Percentiles rank a stretch among this genome's conserved stretches.
Conservation (phyloP, 108 stramenopile species). For the Cylindrotheca closterium region DNA sequence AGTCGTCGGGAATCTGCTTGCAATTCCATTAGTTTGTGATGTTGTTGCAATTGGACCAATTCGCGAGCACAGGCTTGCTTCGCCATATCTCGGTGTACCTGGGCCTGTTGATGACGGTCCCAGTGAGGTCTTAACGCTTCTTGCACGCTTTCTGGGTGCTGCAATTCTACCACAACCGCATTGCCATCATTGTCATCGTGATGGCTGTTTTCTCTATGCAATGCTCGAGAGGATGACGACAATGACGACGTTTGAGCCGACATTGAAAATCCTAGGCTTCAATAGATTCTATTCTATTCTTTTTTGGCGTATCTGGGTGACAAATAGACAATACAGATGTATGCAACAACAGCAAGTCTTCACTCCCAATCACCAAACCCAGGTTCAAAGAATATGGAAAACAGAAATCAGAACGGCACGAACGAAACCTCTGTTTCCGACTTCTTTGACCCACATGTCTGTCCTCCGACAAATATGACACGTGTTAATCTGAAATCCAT, state of each 20-base stretch:
- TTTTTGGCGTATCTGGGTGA: no score
- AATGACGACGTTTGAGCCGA: conserved; percentile 12
- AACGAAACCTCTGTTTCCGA: no score
- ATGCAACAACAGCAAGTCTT: no score
- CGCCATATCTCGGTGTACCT: conserved; percentile 20
- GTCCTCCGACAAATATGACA: no score
- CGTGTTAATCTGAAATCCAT: no score
- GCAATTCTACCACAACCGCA: neutral
- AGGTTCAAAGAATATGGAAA: no score
- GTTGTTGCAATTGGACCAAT: conserved; percentile 2
- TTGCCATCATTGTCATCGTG: conserved; percentile 3
- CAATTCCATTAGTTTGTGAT: conserved; percentile 18
- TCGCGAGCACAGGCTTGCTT: conserved; percentile 28
- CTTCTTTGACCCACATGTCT: no score
- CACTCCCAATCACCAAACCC: no score
- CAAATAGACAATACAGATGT: no score
- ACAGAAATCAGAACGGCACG: no score
- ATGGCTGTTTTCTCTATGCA: neutral
- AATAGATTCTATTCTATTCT: no score
- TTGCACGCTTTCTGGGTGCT: conserved; percentile 29
- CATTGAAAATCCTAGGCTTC: no score
- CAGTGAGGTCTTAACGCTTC: conserved; percentile 18
- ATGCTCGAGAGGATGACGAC: conserved; percentile 13
- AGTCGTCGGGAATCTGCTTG: conserved; percentile 26
- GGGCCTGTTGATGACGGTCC: conserved; percentile 29